phyloP scores from a whole-genome alignment of 768 basidiomycete species.

The Suillus discolor region DNA sequence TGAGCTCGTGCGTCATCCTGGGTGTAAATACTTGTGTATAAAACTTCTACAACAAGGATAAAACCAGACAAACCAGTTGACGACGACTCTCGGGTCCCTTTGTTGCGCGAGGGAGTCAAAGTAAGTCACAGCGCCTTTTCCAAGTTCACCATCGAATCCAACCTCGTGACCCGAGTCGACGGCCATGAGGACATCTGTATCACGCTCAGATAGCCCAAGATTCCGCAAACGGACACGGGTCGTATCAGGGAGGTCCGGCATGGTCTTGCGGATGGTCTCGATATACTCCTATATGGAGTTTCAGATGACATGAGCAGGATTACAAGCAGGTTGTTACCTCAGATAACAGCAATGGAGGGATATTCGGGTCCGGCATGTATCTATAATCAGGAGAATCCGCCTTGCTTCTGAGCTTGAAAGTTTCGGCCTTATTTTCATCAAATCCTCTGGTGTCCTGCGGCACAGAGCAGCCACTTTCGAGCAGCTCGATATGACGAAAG shows the following conservation, averaged over 20 bases:
- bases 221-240: constrained; percentile 58
- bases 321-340: constrained; percentile 38
- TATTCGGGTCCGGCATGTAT: constrained; percentile 97
- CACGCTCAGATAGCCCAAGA: constrained; percentile 58
- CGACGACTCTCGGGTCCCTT: constrained; percentile 67
- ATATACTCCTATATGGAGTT: constrained; percentile 59
- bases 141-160: constrained; percentile 57
- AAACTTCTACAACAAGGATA: not conserved
- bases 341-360: constrained; percentile 70
- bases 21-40: not conserved
- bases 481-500: constrained; percentile 69
- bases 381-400: constrained; percentile 95
- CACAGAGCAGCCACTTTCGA: constrained; percentile 47
- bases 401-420: constrained; percentile 83
- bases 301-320: constrained; percentile 4
- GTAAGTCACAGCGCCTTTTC: constrained; percentile 65
- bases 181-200: constrained; percentile 74
- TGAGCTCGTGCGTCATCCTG: constrained; percentile 88
- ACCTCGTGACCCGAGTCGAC: constrained; percentile 70
- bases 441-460: constrained; percentile 91
- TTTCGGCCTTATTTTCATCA: constrained; percentile 79
- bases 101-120: constrained; percentile 69
- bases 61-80: constrained; percentile 72
- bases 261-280: constrained; percentile 43
- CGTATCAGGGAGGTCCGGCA: constrained; percentile 80